These are phyloP conservation scores for Vitis rupestris DNA, from an alignment of 164 flowering plant species.

Conservation along the genomic window DNA sequence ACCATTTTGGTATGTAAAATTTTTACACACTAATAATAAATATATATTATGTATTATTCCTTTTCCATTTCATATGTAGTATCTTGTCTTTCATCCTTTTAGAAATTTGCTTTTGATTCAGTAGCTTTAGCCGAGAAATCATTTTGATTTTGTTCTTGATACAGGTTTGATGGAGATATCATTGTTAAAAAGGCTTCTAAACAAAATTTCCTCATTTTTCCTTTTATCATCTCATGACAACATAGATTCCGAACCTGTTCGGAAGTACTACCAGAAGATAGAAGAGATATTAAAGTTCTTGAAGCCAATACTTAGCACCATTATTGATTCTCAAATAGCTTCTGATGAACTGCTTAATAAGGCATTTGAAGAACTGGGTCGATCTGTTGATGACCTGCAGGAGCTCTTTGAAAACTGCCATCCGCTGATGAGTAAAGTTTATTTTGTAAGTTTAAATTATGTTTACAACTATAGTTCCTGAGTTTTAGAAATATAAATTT, in stretches of 20 bases:
- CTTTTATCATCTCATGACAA: conserved; percentile 45
- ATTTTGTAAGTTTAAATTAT: conserved; percentile 58
- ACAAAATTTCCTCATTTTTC: conserved; percentile 46
- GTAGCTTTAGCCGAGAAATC: not conserved
- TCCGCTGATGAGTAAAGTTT: conserved; percentile 71
- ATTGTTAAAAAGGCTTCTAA: conserved; percentile 59
- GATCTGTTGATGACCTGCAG: conserved; percentile 51
- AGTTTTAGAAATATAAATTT: not conserved
- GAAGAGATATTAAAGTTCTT: conserved; percentile 69
- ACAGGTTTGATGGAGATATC: conserved; percentile 84
- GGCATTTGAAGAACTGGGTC: conserved; percentile 51
- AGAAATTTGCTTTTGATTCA: not conserved
- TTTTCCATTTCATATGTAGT: too few relatives aligned
- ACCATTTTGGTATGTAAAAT: too few relatives aligned
- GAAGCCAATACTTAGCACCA: conserved; percentile 62
- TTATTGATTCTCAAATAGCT: conserved; percentile 51
- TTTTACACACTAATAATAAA: too few relatives aligned
- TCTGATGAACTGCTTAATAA: conserved; percentile 51
- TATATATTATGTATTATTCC: too few relatives aligned
- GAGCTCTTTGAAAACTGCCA: conserved; percentile 70
- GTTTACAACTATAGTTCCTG: not conserved
- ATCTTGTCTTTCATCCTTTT: not conserved
- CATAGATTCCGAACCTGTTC: conserved; percentile 48
- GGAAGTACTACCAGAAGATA: conserved; percentile 51
- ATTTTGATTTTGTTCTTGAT: conserved; percentile 8